These are phyloP conservation scores for Leishmania mexicana DNA, from an alignment of 208 protist genomes.

Conservation along the genomic window DNA sequence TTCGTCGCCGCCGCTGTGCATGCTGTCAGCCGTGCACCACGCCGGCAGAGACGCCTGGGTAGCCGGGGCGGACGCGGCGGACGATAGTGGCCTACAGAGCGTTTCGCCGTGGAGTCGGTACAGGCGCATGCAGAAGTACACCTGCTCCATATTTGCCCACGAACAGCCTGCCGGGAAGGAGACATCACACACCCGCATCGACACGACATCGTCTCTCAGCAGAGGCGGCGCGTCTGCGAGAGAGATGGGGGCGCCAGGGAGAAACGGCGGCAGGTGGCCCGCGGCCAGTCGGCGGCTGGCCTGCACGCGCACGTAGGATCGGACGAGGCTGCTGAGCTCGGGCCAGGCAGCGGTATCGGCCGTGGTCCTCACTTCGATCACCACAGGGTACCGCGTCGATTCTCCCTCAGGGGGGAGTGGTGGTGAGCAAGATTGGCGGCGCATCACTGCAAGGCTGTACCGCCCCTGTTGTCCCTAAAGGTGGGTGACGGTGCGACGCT, in stretches of 20 bases:
- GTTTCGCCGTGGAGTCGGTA: constrained; percentile 18
- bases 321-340: constrained; percentile 29
- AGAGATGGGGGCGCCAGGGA: constrained; percentile 36
- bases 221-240: constrained; percentile 29
- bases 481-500: neutral
- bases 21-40: constrained; percentile 3
- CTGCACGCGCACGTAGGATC: constrained; percentile 36
- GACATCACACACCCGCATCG: constrained; percentile 65
- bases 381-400: constrained; percentile 10
- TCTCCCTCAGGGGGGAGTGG: neutral
- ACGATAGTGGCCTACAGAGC: neutral
- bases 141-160: constrained; percentile 22
- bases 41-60: neutral
- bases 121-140: constrained; percentile 25
- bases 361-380: constrained; percentile 58
- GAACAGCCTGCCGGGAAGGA: constrained; percentile 24
- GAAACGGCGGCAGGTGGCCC: constrained; percentile 19
- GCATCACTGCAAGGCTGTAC: neutral
- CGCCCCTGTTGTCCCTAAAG: neutral
- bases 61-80: neutral
- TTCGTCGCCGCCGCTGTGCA: neutral
- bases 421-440: neutral
- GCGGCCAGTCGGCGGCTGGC: constrained; percentile 14
- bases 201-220: constrained; percentile 29
- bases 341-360: constrained; percentile 35